Evolutionary conservation across 768 basidiomycete genomes (phyloP).

Genomic region (Strobilomyces confusus): DNA sequence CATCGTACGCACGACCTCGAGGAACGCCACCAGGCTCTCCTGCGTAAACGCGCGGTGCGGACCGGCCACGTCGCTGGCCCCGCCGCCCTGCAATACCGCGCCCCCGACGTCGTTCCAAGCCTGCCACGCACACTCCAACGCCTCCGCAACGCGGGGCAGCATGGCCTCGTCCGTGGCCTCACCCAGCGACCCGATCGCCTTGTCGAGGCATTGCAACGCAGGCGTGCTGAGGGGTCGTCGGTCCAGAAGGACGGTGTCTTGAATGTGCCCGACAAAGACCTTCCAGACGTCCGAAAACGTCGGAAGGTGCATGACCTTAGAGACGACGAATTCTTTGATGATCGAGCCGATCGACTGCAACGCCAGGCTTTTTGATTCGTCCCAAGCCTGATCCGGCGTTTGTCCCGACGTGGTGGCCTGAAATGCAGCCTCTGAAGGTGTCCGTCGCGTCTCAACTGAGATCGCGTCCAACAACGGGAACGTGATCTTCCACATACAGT

Average conservation of each 20-base stretch:
- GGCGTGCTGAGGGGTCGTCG: conserved; percentile 70
- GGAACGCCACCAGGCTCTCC: conserved; percentile 78
- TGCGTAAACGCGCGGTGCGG: conserved; percentile 39
- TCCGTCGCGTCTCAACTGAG: conserved; percentile 50
- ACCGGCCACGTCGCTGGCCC: conserved; percentile 2
- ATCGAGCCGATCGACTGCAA: conserved; percentile 81
- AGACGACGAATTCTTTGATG: conserved; percentile 72
- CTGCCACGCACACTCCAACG: conserved; percentile 65
- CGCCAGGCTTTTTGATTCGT: conserved; percentile 85
- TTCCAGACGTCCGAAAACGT: conserved; percentile 73
- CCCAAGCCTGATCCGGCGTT: conserved; percentile 55
- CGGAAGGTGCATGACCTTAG: conserved; percentile 68
- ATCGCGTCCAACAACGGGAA: conserved; percentile 75
- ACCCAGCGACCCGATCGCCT: conserved; percentile 61
- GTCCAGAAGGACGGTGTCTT: conserved; percentile 65
- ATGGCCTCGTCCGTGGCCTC: conserved; percentile 26
- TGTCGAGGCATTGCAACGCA: conserved; percentile 81
- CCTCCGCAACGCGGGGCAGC: conserved; percentile 39
- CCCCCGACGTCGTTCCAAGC: conserved; percentile 65
- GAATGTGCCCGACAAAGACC: conserved; percentile 68
- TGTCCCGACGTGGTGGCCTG: conserved; percentile 4
- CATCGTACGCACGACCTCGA: conserved; percentile 67
- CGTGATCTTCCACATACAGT: too few relatives aligned
- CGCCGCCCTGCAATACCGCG: conserved; percentile 37
- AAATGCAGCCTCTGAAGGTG: conserved; percentile 11